Evolutionary conservation across 768 basidiomycete genomes (phyloP).

Genomic region (Hirschioporus abietinus): DNA sequence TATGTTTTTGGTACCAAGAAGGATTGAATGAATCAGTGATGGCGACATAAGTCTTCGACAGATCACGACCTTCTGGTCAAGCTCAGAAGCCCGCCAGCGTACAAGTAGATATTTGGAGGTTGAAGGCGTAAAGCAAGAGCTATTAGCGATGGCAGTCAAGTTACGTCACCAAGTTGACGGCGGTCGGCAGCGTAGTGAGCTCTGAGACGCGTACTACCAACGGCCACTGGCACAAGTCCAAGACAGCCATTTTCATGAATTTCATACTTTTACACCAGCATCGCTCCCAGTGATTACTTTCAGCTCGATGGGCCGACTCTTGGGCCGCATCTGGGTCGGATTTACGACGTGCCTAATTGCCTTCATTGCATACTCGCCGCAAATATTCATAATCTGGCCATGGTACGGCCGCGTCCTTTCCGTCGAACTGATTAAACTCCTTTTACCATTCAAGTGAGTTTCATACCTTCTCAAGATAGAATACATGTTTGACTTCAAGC

Average conservation of each 20-base stretch:
- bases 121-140: too few relatives aligned
- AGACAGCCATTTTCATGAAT: too few relatives aligned
- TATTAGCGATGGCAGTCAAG: too few relatives aligned
- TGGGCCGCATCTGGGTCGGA: conserved; percentile 61
- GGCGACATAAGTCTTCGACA: not conserved
- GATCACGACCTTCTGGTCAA: not conserved
- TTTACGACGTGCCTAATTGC: conserved; percentile 67
- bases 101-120: too few relatives aligned
- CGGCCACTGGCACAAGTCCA: too few relatives aligned
- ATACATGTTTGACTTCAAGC: conserved; percentile 11
- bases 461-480: not conserved
- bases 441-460: conserved; percentile 88
- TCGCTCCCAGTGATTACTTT: not conserved
- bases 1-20: not conserved
- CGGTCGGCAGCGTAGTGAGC: too few relatives aligned
- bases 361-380: conserved; percentile 87
- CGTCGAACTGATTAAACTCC: conserved; percentile 66
- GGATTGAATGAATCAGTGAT: not conserved
- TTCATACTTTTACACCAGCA: not conserved
- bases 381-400: conserved; percentile 87
- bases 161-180: too few relatives aligned
- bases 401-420: conserved; percentile 82
- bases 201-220: too few relatives aligned
- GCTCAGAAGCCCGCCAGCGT: not conserved
- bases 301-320: conserved; percentile 35